phyloP scores from a whole-genome alignment of 179 eudicot species.

The Silene coronaria region DNA sequence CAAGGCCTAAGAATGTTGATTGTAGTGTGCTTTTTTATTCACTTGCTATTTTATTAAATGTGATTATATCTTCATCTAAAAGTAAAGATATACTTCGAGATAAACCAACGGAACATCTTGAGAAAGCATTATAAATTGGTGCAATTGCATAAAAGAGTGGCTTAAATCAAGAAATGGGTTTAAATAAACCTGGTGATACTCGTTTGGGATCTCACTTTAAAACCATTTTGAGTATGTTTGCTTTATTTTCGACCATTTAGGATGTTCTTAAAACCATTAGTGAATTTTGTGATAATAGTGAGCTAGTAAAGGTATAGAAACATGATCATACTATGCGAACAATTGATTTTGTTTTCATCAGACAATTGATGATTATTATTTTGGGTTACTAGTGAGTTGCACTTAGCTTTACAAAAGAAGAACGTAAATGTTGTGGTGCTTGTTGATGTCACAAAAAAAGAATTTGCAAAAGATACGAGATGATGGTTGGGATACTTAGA shows the following conservation, averaged over 20 bases:
- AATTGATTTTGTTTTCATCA: too few species aligned
- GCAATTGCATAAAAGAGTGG: not conserved
- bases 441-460: too few species aligned
- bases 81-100: not conserved
- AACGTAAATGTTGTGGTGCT: too few species aligned
- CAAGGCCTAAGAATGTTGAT: not conserved
- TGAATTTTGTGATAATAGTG: not conserved
- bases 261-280: not conserved
- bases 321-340: not conserved
- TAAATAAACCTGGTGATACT: not conserved
- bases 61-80: not conserved
- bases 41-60: not conserved
- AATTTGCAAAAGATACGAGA: too few species aligned
- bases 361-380: too few species aligned
- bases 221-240: not conserved
- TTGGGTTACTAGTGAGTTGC: too few species aligned
- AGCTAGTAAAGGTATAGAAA: not conserved
- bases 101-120: not conserved
- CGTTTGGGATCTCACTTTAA: slow-evolving; percentile 3
- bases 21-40: not conserved
- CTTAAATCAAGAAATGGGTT: not conserved
- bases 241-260: not conserved
- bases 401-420: too few species aligned
- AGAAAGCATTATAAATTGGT: not conserved
- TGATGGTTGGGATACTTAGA: too few species aligned